Conservation (phyloP, 257 asterid genomes). For the Solanum peruvianum region DNA sequence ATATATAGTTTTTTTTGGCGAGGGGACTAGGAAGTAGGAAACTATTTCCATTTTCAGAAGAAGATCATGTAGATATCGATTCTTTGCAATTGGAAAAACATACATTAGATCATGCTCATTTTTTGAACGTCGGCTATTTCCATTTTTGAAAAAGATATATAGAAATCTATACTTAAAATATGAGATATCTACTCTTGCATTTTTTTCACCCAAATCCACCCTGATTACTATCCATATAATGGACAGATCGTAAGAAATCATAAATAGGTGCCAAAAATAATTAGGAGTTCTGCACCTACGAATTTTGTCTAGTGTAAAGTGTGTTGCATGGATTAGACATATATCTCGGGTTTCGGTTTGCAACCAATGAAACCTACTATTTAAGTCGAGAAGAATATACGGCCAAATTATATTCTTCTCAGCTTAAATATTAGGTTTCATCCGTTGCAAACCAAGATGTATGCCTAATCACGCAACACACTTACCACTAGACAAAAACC, state of each 20-base stretch:
- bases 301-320: not conserved
- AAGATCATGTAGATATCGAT: not conserved
- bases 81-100: not conserved
- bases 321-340: not conserved
- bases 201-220: not conserved
- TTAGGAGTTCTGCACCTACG: not conserved
- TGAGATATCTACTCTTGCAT: not conserved
- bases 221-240: not conserved
- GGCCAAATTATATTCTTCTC: not conserved
- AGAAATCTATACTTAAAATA: not conserved
- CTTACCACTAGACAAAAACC: not conserved
- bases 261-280: not conserved
- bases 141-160: not conserved
- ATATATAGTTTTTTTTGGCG: not conserved
- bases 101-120: not conserved
- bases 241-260: not conserved
- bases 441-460: not conserved
- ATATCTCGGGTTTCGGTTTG: not conserved
- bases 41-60: no score
- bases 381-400: not conserved
- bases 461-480: not conserved
- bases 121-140: not conserved
- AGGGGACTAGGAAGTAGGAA: not conserved
- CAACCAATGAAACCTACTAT: not conserved
- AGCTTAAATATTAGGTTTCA: not conserved